phyloP scores from a whole-genome alignment of 1,284 basidiomycete species.

The Irpex rosettiformis region DNA sequence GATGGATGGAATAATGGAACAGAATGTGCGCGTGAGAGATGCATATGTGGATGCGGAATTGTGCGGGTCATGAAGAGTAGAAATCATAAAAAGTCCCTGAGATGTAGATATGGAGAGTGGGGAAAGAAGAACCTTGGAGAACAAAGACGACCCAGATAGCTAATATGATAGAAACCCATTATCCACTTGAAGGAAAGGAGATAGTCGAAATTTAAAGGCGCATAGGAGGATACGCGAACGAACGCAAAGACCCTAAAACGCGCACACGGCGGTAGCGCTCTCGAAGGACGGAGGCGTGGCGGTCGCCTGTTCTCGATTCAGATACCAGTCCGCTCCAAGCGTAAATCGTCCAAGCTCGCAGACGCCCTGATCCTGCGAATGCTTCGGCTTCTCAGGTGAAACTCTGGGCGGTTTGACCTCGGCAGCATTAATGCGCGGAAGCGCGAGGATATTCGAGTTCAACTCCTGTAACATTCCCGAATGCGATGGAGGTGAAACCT shows the following conservation, averaged over 20 bases:
- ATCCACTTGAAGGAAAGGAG: background rate
- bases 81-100: background rate
- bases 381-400: background rate
- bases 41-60: background rate
- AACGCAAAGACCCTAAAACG: background rate
- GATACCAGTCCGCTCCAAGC: background rate
- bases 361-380: background rate
- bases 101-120: background rate
- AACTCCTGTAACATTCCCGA: conserved; percentile 4
- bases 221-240: background rate
- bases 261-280: background rate
- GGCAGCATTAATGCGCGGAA: conserved; percentile 7
- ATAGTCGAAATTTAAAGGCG: background rate
- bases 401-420: conserved; percentile 6
- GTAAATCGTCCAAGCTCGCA: background rate
- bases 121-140: background rate
- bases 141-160: background rate
- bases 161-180: background rate
- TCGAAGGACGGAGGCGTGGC: conserved; percentile 2
- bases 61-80: background rate
- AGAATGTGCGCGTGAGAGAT: background rate
- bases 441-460: conserved; percentile 1
- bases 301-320: conserved; percentile 1
- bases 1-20: background rate
- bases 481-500: background rate